A percentile compares a stretch with the other conserved stretches of the same genome.
Conservation (phyloP, 2,329 filamentous ascomycete species). For the Aspergillus udagawae region DNA sequence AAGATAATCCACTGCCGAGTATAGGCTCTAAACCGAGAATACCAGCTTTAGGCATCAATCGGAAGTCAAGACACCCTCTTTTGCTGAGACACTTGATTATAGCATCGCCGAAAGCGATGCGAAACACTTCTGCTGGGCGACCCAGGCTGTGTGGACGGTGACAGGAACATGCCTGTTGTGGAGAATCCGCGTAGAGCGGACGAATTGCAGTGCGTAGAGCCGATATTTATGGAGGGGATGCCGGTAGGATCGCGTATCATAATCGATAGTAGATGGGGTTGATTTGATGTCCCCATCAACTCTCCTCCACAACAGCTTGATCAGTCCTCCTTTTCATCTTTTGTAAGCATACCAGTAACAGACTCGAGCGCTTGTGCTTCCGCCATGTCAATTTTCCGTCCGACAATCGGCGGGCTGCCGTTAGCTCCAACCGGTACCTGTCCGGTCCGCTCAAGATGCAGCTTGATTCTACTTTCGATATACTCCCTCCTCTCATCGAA, state of each 20-base stretch:
- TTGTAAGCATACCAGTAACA: slow-evolving; percentile 35
- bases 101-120: not conserved
- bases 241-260: not conserved
- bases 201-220: not conserved
- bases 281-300: not conserved
- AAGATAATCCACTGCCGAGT: not conserved
- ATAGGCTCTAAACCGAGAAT: not conserved
- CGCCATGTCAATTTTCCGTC: slow-evolving; percentile 36
- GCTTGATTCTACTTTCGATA: slow-evolving; percentile 72
- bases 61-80: not conserved
- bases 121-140: not conserved
- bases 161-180: not conserved
- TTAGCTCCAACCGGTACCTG: slow-evolving; percentile 33
- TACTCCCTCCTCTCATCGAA: slow-evolving; percentile 73
- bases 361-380: slow-evolving; percentile 42
- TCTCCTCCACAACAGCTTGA: slow-evolving; percentile 4
- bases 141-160: not conserved
- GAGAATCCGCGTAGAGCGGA: not conserved
- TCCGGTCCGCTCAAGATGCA: slow-evolving; percentile 64
- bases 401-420: slow-evolving; percentile 32
- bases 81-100: not conserved
- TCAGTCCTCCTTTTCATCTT: slow-evolving; percentile 13
- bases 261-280: not conserved
- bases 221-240: not conserved
- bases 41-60: not conserved